These are phyloP conservation scores for Melocanna baccifera DNA, from an alignment of 176 grass and related monocot species.

Conservation along the genomic window DNA sequence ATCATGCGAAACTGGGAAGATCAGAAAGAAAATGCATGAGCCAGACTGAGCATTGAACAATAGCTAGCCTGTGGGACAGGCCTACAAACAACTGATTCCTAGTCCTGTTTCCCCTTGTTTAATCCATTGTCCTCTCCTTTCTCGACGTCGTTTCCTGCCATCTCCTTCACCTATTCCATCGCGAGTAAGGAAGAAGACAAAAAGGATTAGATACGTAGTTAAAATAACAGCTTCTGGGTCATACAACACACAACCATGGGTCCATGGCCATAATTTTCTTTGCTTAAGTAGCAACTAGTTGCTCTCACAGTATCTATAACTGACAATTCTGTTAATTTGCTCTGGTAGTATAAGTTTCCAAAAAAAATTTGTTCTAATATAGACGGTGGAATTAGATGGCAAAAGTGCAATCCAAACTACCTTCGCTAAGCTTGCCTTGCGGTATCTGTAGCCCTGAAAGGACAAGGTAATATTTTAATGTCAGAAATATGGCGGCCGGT, in stretches of 20 bases:
- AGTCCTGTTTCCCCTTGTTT: background rate
- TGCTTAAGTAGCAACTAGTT: background rate
- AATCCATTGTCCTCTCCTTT: constrained; percentile 10
- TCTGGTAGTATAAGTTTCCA: background rate
- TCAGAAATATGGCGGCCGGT: background rate
- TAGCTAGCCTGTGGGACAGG: background rate
- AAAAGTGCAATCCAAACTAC: constrained; percentile 2
- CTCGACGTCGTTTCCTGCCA: background rate
- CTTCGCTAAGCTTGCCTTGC: constrained; percentile 48
- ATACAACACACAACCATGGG: background rate
- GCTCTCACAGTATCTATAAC: background rate
- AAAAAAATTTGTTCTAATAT: too few relatives aligned
- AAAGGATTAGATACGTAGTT: background rate
- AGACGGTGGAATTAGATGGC: background rate
- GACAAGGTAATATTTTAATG: background rate
- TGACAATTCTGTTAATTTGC: background rate
- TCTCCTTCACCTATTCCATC: constrained; percentile 36
- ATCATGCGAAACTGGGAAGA: background rate
- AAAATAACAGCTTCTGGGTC: background rate
- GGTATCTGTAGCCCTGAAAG: constrained; percentile 60
- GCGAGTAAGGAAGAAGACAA: background rate
- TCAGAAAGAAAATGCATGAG: background rate
- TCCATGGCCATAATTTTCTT: background rate
- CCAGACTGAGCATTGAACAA: background rate
- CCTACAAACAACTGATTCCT: background rate